Evolutionary conservation across 1,139 yeast genomes (phyloP).

Genomic region (Debaryomyces psychrophilus): DNA sequence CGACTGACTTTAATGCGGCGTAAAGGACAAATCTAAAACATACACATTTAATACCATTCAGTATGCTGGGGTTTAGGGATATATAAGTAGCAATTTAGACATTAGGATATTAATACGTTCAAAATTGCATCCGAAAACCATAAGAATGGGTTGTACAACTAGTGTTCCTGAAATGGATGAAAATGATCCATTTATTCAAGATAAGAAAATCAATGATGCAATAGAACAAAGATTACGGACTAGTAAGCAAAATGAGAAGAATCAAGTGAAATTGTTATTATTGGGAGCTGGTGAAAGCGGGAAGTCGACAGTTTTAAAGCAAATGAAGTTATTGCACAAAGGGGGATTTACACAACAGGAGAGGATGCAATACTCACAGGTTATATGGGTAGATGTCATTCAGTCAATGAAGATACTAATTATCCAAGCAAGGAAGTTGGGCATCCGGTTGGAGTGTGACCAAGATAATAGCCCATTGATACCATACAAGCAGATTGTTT

Average conservation of each 20-base stretch:
- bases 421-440: slow-evolving; percentile 66
- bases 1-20: slow-evolving; percentile 16
- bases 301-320: slow-evolving; percentile 93
- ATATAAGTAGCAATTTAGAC: neutral
- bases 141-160: slow-evolving; percentile 65
- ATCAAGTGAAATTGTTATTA: slow-evolving; percentile 65
- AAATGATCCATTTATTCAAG: slow-evolving; percentile 53
- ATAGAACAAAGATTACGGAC: slow-evolving; percentile 67
- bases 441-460: slow-evolving; percentile 66
- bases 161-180: slow-evolving; percentile 55
- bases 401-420: slow-evolving; percentile 86
- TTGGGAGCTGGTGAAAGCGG: slow-evolving; percentile 98
- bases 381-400: slow-evolving; percentile 93
- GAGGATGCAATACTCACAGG: slow-evolving; percentile 76
- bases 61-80: neutral
- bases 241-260: slow-evolving; percentile 51
- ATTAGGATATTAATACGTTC: neutral
- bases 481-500: slow-evolving; percentile 49
- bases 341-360: slow-evolving; percentile 85
- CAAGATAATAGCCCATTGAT: slow-evolving; percentile 48
- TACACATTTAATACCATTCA: slow-evolving; percentile 5
- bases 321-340: slow-evolving; percentile 82
- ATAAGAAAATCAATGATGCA: slow-evolving; percentile 59
- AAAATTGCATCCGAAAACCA: neutral
- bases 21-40: slow-evolving; percentile 9